Evolutionary conservation across 2,329 filamentous ascomycete genomes (phyloP).

Genomic region (Aspergillus unguis): DNA sequence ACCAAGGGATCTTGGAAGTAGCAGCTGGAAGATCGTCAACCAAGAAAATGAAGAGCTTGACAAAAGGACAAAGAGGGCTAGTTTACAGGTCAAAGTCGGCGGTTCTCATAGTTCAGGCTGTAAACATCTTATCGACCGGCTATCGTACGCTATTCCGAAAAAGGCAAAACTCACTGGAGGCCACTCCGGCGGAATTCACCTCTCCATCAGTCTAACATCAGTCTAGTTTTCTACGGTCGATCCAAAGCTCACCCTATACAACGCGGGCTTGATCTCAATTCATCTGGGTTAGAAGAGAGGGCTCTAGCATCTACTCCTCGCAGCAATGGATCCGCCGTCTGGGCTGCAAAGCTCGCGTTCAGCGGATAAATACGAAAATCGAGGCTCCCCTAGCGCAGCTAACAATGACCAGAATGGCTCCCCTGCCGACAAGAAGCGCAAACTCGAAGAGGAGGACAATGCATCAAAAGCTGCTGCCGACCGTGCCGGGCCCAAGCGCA

Average conservation of each 20-base stretch:
- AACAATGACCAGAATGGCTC: constrained; percentile 13
- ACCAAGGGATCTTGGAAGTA: no score
- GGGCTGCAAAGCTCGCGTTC: not conserved
- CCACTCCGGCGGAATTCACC: not conserved
- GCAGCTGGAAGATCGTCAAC: no score
- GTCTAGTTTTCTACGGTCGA: not conserved
- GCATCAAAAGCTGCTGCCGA: constrained; percentile 24
- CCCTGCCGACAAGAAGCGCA: constrained; percentile 28
- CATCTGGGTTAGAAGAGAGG: not conserved
- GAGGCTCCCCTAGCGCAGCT: not conserved
- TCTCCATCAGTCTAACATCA: constrained; percentile 2
- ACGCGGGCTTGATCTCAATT: not conserved
- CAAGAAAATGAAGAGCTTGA: no score
- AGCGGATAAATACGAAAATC: not conserved
- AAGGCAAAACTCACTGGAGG: no score
- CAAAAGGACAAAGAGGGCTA: no score
- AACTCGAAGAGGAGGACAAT: constrained; percentile 24
- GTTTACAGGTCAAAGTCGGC: no score
- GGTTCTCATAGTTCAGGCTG: no score
- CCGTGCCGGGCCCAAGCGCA: constrained; percentile 36
- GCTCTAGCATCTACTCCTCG: not conserved
- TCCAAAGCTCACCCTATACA: not conserved
- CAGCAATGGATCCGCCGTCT: constrained; percentile 3
- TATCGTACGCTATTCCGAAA: no score
- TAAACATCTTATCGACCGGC: no score